A percentile compares a stretch with the other conserved stretches of the same genome.
Conservation (phyloP, 1,284 basidiomycete genomes). For the Grifola frondosa region DNA sequence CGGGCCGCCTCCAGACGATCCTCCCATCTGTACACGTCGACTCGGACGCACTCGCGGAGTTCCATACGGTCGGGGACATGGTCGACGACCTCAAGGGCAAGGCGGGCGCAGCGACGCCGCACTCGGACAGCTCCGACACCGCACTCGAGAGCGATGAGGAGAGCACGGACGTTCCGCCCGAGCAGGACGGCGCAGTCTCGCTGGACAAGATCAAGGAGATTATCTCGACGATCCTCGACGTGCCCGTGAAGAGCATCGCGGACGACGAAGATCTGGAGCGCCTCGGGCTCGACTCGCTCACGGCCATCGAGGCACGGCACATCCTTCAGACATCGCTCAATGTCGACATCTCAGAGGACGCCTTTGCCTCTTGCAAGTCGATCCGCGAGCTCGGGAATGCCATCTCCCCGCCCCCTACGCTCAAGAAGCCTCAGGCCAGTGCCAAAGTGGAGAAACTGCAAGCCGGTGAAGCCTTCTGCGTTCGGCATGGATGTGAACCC, state of each 20-base stretch:
- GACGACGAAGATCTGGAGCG: conserved; percentile 45
- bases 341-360: conserved; percentile 36
- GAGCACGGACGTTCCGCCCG: conserved; percentile 6
- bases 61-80: conserved; percentile 34
- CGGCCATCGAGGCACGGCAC: conserved; percentile 58
- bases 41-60: conserved; percentile 35
- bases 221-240: conserved; percentile 49
- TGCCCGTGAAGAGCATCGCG: conserved; percentile 38
- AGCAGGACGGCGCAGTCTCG: conserved; percentile 22
- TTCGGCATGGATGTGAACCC: conserved; percentile 13
- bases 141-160: conserved; percentile 31
- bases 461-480: background rate
- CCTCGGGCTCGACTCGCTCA: conserved; percentile 61
- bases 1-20: conserved; percentile 35
- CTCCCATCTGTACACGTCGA: conserved; percentile 36
- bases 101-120: conserved; percentile 6
- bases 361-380: conserved; percentile 8
- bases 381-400: conserved; percentile 9
- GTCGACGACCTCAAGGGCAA: conserved; percentile 31
- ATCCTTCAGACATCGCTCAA: conserved; percentile 41
- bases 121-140: conserved; percentile 22
- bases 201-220: conserved; percentile 36
- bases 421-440: background rate
- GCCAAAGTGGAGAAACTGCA: background rate
- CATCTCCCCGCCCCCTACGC: background rate